Evolutionary conservation across 2,329 filamentous ascomycete species (phyloP), one percentile per base, ranked within the genome.

Genomic region (Aspergillus tanneri): DNA sequence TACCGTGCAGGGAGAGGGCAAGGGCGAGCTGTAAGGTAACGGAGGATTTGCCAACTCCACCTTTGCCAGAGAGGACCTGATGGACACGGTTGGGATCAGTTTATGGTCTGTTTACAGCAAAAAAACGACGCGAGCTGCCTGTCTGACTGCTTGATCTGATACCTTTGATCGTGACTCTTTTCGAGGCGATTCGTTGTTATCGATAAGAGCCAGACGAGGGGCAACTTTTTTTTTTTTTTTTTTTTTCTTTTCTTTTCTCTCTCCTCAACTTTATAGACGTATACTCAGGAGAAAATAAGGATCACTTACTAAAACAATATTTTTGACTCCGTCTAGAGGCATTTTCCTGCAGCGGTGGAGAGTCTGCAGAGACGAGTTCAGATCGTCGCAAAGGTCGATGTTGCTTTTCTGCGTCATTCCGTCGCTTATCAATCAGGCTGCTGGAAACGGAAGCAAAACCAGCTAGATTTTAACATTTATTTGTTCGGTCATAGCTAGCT

Each of bases 1-100:
- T 82, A 49, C 92, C 92, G 55, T 88, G 83, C 1, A 93, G 80
- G 2, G 90, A 86, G 24, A 99, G 83, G 0, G 91, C 90, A 28
- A 99, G 82, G 7, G 93, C 93, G 12, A 99, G 84, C 69, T 99
- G 93, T 1, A 92, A 95, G 0, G 93, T 97, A n/a, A 96, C 85
- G 43, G 90, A 96, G 35, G 92, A 97, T 77, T 99, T 99, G 49
- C 93, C 93, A 16, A 99, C 93, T 60, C 93, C 93, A 64, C 93
- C 93, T 80, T 99, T 99, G 61, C 93, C 93, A 10, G 93, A 97
- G 39, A 99, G 86, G 54, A 92, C 80, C 75, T 82, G 27, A 22
- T 19, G 8, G 28, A 4, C 27, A 19, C 10, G 14, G 10, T 52
- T 19, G 47, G 43, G 40, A 34, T 59, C 44, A 39, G 53, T 50